Base-by-base conservation (phyloP, 306 rosid species). In the Acacia crassicarpa region DNA sequence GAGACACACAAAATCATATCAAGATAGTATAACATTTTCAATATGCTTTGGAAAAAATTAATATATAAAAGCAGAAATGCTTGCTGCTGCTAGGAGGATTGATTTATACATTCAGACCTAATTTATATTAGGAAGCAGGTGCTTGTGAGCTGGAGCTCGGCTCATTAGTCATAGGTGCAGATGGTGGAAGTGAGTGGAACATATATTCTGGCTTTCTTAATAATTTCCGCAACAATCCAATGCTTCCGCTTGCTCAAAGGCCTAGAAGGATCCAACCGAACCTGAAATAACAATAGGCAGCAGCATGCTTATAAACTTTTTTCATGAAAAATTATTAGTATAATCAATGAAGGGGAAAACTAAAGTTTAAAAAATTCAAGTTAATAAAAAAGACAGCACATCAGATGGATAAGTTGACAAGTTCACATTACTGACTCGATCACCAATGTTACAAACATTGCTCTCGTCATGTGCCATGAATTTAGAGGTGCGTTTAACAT, bases 381-480 rank as follows among this genome's bases (percentile, higher is more conserved):
- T 10, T 27, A 44, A 20, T 25, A 48, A 46, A 61, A 27, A 59
- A 30, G 61, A 72, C 17, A 75, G 35, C 35, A 25, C 13, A 35
- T 41, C 40, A 19, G 35, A 65, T 44, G 10, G 9, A 8, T 53
- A 43, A 38, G 8, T 46, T 5, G 13, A 13, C 46, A 56, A 78
- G 38, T 81, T 51, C 23, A 43, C 8, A 32, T 54, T 46, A 80
- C 88, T 74, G 25, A 93, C 95, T 58, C 93, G 89, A 74, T 93
- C 98, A 44, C 97, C 97, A 2, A 93, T 93, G 86, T 91, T 86
- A 88, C 97, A 93, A 5, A 15, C 84, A 81, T 91, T 81, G 44
- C 78, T 59, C 82, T 93, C 97, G 5, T 94, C 97, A 51, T 94
- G 98, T 4, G 97, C 98, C 97, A 95, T 95, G 80, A 95, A 95